Percentiles rank a stretch among this genome's conserved stretches.
These are phyloP conservation scores for Aspergillus terreus DNA, from an alignment of 2,329 filamentous ascomycete species.

Conservation along the genomic window DNA sequence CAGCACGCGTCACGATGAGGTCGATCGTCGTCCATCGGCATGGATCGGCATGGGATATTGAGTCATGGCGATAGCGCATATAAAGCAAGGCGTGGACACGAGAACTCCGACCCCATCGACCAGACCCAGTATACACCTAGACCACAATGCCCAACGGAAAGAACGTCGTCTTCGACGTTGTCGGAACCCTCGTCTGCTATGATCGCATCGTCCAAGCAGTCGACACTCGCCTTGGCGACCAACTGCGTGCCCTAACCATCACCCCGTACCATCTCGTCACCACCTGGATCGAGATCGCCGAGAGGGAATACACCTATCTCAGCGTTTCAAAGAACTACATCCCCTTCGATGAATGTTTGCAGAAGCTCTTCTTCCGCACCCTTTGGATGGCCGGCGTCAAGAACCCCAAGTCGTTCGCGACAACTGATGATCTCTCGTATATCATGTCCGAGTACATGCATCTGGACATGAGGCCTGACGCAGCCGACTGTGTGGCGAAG, in stretches of 20 bases:
- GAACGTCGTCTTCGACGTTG: slow-evolving; percentile 29
- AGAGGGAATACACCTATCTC: slow-evolving; percentile 46
- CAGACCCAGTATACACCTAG: background rate
- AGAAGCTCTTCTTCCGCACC: slow-evolving; percentile 42
- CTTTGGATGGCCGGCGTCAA: slow-evolving; percentile 38
- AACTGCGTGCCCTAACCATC: slow-evolving; percentile 32
- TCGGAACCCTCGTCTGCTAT: slow-evolving; percentile 42
- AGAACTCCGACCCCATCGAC: background rate
- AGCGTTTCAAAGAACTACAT: slow-evolving; percentile 38
- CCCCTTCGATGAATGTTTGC: slow-evolving; percentile 37
- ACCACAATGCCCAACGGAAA: slow-evolving; percentile 9
- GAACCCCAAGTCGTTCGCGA: slow-evolving; percentile 36
- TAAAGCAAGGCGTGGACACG: too few species aligned
- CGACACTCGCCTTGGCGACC: slow-evolving; percentile 34
- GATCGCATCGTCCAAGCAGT: slow-evolving; percentile 38
- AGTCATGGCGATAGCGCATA: too few species aligned
- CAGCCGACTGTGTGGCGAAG: slow-evolving; percentile 34
- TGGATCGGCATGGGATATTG: too few species aligned
- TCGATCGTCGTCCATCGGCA: too few species aligned
- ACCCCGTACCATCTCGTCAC: slow-evolving; percentile 38
- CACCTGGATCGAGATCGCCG: slow-evolving; percentile 42
- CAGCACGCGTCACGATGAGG: too few species aligned
- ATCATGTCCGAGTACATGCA: slow-evolving; percentile 34
- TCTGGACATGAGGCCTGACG: slow-evolving; percentile 32
- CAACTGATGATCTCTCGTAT: slow-evolving; percentile 36